A percentile compares a stretch with the other conserved stretches of the same genome.
phyloP scores from a whole-genome alignment of 768 basidiomycete genomes.

The Nidularia sp. region DNA sequence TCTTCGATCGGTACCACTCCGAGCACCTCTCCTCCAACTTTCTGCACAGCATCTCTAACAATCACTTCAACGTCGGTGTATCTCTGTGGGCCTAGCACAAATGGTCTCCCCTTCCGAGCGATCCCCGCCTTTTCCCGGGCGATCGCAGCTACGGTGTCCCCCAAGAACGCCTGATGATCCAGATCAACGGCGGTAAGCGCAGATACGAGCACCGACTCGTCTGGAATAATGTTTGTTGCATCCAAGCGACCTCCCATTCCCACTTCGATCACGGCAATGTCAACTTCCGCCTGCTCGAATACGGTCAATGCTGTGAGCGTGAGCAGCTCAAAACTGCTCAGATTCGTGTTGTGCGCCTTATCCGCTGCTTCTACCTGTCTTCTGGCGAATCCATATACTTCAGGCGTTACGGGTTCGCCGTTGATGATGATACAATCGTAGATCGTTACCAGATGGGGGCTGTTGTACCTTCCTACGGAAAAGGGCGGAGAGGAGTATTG shows the following conservation, averaged over 20 bases:
- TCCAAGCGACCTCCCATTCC: conserved; percentile 93
- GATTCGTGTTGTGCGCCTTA: conserved; percentile 33
- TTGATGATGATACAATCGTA: conserved; percentile 76
- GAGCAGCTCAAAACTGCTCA: conserved; percentile 81
- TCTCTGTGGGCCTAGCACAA: conserved; percentile 65
- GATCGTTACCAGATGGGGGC: conserved; percentile 80
- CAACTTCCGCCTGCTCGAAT: conserved; percentile 68
- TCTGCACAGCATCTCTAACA: conserved; percentile 37
- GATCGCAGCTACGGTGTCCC: conserved; percentile 69
- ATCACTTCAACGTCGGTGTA: conserved; percentile 40
- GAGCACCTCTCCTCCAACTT: conserved; percentile 35
- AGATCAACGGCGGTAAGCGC: conserved; percentile 84
- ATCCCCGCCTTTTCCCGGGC: conserved; percentile 84
- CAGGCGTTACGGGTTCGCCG: conserved; percentile 42
- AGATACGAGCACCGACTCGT: conserved; percentile 66
- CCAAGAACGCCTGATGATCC: conserved; percentile 91
- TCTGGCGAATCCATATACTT: conserved; percentile 44
- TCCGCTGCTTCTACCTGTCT: conserved; percentile 46
- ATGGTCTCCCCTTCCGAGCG: conserved; percentile 53
- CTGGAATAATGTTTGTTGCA: conserved; percentile 88
- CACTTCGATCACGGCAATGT: conserved; percentile 86
- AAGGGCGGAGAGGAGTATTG: conserved; percentile 47
- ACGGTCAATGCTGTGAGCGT: conserved; percentile 76
- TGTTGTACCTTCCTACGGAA: conserved; percentile 82
- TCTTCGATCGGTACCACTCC: conserved; percentile 27